Conservation (phyloP, 1,284 basidiomycete genomes). For the Cutaneotrichosporon dermatis region DNA sequence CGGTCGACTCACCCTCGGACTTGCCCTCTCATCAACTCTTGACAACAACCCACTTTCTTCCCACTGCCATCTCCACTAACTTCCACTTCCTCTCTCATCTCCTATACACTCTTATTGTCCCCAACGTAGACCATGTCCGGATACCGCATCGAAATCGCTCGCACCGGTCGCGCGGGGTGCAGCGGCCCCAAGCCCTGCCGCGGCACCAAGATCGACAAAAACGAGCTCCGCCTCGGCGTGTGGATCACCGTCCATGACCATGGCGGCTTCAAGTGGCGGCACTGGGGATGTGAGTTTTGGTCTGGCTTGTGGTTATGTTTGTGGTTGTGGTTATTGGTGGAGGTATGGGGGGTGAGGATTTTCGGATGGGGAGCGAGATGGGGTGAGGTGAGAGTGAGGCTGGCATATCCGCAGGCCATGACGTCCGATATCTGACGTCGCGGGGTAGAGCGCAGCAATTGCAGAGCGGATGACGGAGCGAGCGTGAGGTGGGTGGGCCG, state of each 20-base stretch:
- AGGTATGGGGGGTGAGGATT: neutral
- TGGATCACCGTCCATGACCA: constrained; percentile 69
- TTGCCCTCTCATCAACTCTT: too few relatives aligned
- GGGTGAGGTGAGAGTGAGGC: neutral
- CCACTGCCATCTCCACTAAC: too few relatives aligned
- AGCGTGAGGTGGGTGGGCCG: too few relatives aligned
- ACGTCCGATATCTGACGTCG: too few relatives aligned
- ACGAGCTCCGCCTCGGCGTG: constrained; percentile 66
- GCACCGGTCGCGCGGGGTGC: constrained; percentile 64
- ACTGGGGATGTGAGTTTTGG: constrained; percentile 36
- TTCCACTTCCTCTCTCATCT: too few relatives aligned
- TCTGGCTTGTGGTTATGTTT: neutral
- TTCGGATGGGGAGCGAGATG: constrained; percentile 52
- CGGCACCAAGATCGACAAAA: constrained; percentile 71
- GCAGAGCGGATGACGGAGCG: too few relatives aligned
- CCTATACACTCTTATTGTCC: too few relatives aligned
- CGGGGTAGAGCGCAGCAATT: too few relatives aligned
- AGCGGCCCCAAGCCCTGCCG: constrained; percentile 79
- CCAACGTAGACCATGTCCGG: constrained; percentile 6
- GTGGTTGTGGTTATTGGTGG: neutral
- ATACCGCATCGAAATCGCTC: constrained; percentile 55
- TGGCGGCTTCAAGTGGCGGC: constrained; percentile 59
- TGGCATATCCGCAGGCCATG: too few relatives aligned
- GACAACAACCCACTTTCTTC: too few relatives aligned
- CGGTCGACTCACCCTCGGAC: too few relatives aligned